Percentiles rank a stretch among this genome's conserved stretches.
Evolutionary conservation across 73 alveolate species (phyloP).

Genomic region (Paramecium biaurelia): DNA sequence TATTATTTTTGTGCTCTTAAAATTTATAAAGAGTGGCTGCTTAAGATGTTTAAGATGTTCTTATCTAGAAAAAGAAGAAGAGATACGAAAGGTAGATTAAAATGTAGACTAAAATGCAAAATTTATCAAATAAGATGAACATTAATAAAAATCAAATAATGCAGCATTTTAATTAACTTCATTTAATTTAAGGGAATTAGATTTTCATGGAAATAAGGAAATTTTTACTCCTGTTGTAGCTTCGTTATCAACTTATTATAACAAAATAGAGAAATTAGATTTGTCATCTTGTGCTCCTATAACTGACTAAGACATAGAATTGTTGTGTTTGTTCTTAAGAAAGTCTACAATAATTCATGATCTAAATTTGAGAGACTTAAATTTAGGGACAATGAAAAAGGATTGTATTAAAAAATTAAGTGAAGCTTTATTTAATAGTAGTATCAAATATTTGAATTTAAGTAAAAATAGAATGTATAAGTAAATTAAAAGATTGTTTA

Average conservation of each 20-base stretch:
- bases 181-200: conserved; percentile 31
- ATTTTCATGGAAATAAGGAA: conserved; percentile 34
- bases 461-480: conserved; percentile 44
- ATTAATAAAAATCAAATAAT: not conserved
- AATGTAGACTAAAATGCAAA: not conserved
- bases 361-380: conserved; percentile 20
- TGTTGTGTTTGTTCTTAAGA: not conserved
- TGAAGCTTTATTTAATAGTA: conserved; percentile 17
- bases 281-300: conserved; percentile 34
- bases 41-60: conserved; percentile 32
- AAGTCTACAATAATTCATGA: conserved; percentile 14
- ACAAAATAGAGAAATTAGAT: conserved; percentile 19
- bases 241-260: conserved; percentile 7
- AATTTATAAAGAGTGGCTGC: conserved; percentile 34
- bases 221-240: conserved; percentile 25
- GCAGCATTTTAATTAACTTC: conserved; percentile 18
- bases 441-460: conserved; percentile 1
- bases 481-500: not conserved
- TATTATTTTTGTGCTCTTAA: not conserved
- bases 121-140: not conserved
- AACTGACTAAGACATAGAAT: not conserved
- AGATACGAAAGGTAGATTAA: not conserved
- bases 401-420: conserved; percentile 19
- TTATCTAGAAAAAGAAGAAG: conserved; percentile 2
- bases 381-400: not conserved